Conservation (phyloP, 371 early-diverging fungal species). For the Smittium culicis region DNA sequence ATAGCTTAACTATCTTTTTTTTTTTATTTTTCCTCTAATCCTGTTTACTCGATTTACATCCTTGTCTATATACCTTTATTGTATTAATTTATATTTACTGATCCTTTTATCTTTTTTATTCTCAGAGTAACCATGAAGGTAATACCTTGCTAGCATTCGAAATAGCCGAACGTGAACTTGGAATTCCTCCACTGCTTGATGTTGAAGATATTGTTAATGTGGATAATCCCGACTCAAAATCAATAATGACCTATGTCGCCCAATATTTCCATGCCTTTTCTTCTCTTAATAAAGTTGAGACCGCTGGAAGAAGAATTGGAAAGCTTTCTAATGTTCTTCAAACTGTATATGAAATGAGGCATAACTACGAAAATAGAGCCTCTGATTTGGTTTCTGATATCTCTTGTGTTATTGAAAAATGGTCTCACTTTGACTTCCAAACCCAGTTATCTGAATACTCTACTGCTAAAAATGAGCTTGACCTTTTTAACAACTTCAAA, state of each 20-base stretch:
- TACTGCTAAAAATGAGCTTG: slow-evolving; percentile 48
- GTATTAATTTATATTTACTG: slow-evolving; percentile 15
- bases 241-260: slow-evolving; percentile 97
- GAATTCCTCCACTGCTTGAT: slow-evolving; percentile 80
- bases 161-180: slow-evolving; percentile 74
- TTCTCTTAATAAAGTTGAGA: slow-evolving; percentile 64
- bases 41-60: not conserved
- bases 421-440: slow-evolving; percentile 47
- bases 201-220: slow-evolving; percentile 92
- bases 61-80: too few species aligned
- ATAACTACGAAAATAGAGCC: slow-evolving; percentile 77
- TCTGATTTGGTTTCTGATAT: slow-evolving; percentile 49
- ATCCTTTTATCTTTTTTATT: not conserved
- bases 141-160: slow-evolving; percentile 93
- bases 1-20: too few species aligned
- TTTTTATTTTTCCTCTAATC: too few species aligned
- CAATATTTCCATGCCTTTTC: slow-evolving; percentile 97
- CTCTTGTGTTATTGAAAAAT: slow-evolving; percentile 39
- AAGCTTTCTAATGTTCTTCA: slow-evolving; percentile 79
- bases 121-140: slow-evolving; percentile 48
- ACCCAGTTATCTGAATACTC: slow-evolving; percentile 46
- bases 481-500: slow-evolving; percentile 70
- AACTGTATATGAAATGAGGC: slow-evolving; percentile 74
- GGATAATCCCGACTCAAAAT: slow-evolving; percentile 91
- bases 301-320: slow-evolving; percentile 79